Evolutionary conservation across 371 early-diverging fungal species (phyloP), one percentile per base, ranked within the genome.

Genomic region (Parasitella parasitica): DNA sequence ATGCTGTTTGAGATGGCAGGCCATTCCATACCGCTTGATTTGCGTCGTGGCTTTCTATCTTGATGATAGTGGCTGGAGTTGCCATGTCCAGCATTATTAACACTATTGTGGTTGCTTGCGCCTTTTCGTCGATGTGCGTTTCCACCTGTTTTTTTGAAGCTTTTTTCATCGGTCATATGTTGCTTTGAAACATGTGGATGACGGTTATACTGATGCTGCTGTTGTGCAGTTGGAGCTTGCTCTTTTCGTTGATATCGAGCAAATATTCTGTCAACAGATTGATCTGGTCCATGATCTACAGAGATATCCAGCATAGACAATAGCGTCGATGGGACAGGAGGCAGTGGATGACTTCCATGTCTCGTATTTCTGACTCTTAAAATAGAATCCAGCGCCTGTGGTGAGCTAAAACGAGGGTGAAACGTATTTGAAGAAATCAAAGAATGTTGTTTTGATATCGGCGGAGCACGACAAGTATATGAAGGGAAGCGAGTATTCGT

Each of bases 341-440:
- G 51, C 7, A 63, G 24, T 11, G 69, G 69, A 35, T 69, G 69
- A 46, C 69, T 69, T 16, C 69, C 69, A 57, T 69, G 69, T 11
- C 69, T 39, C 54, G 64, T 59, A 39, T 60, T 64, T 57, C 69
- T 43, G 15, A 56, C 30, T 46, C 57, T 56, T 2, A 69, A 20
- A 9, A 69, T 64, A 0, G 64, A 48, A 30, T 69, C 69, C 9
- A 69, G 35, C 8, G 61, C 69, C 49, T 69, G 69, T 16, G 64
- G 27, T 13, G 69, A 69, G 37, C 69, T 69, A 30, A 69, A 69
- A 4, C 64, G 64, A 34, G 64, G 69, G 37, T 58, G 58, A 3
- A 49, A 58, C 7, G 49, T 49, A 35, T 59, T 52, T 9, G 49
- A 51, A 5, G 63, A 38, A 49, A 4, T 20, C 22, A 13, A 20